These are phyloP conservation scores for Ceratorhiza oryzae-sativae DNA, from an alignment of 1,284 basidiomycete species.

Conservation along the genomic window DNA sequence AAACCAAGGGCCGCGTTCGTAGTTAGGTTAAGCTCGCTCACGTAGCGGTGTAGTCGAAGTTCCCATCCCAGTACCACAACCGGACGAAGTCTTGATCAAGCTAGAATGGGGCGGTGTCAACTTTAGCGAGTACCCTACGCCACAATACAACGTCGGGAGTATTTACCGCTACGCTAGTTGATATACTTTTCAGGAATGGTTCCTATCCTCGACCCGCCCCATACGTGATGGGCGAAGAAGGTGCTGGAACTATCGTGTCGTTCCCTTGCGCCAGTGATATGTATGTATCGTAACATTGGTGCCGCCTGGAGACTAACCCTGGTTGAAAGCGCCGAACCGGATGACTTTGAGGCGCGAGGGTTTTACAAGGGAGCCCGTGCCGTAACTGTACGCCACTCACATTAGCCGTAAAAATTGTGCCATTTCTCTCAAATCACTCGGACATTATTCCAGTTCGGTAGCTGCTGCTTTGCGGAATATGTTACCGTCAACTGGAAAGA, in stretches of 20 bases:
- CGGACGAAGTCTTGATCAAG: constrained; percentile 82
- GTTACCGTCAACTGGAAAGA: constrained; percentile 55
- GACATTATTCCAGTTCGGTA: constrained; percentile 54
- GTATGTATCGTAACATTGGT: not conserved
- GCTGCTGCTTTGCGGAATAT: constrained; percentile 59
- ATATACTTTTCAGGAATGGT: constrained; percentile 72
- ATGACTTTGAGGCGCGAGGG: constrained; percentile 38
- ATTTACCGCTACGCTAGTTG: constrained; percentile 55
- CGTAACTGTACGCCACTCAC: constrained; percentile 59
- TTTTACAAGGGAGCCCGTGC: constrained; percentile 51
- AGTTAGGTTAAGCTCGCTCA: too few species aligned
- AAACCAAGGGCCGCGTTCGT: too few species aligned
- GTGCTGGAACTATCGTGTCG: constrained; percentile 74
- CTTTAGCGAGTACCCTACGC: constrained; percentile 59
- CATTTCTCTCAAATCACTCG: constrained; percentile 37
- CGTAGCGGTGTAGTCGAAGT: constrained; percentile 66
- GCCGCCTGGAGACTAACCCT: not conserved
- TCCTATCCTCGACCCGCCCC: constrained; percentile 56
- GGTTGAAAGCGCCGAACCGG: constrained; percentile 17
- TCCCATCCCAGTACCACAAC: constrained; percentile 66
- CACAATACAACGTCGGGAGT: not conserved
- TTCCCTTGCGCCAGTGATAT: constrained; percentile 60
- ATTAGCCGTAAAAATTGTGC: not conserved
- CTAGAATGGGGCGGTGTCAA: constrained; percentile 80
- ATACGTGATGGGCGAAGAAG: constrained; percentile 79